phyloP scores from a whole-genome alignment of 2,329 filamentous ascomycete genomes.

The Diaporthe humulicola region DNA sequence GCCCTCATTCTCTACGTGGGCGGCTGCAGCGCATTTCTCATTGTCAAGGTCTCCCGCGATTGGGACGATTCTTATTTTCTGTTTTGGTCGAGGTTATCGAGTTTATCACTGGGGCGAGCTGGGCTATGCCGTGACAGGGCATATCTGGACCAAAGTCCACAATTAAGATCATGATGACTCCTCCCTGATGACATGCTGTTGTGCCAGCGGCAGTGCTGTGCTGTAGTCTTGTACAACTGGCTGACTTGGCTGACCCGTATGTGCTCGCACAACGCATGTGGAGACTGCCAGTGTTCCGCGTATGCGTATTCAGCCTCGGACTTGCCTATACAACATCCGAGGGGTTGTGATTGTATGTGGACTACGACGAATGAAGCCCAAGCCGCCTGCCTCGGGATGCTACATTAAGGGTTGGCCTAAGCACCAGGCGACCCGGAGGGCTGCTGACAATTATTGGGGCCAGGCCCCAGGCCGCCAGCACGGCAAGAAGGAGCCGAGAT shows the following conservation, averaged over 20 bases:
- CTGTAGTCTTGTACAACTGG: background rate
- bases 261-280: background rate
- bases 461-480: background rate
- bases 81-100: constrained; percentile 20
- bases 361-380: background rate
- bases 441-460: background rate
- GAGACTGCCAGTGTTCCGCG: background rate
- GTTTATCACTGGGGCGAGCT: constrained; percentile 10
- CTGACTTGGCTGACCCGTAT: background rate
- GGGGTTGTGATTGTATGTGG: background rate
- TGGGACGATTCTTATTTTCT: constrained; percentile 12
- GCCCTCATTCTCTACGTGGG: constrained; percentile 33
- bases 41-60: constrained; percentile 1
- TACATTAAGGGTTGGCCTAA: constrained; percentile 18
- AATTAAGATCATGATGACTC: constrained; percentile 36
- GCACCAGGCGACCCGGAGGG: background rate
- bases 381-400: constrained; percentile 1
- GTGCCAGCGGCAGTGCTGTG: background rate
- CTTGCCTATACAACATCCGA: background rate
- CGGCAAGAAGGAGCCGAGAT: constrained; percentile 23
- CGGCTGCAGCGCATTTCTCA: constrained; percentile 29
- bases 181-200: background rate
- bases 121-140: constrained; percentile 29
- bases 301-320: background rate
- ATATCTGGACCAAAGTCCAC: constrained; percentile 25